phyloP scores from a whole-genome alignment of 2,329 filamentous ascomycete species.

The Aspergillus floridensis region DNA sequence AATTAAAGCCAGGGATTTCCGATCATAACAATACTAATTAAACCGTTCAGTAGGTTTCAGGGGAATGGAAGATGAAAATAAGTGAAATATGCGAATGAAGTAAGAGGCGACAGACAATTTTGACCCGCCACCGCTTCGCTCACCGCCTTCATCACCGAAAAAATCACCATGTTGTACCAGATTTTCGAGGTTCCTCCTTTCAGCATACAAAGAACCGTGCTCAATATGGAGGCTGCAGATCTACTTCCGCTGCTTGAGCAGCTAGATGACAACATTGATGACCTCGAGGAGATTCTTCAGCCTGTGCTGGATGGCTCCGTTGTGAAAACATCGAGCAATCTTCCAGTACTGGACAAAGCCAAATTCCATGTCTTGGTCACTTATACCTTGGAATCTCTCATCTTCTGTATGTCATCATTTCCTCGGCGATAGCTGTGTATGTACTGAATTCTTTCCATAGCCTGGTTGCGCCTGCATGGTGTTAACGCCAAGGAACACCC shows the following conservation, averaged over 20 bases:
- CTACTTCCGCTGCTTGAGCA: slow-evolving; percentile 67
- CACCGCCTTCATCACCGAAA: slow-evolving; percentile 22
- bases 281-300: slow-evolving; percentile 68
- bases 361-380: slow-evolving; percentile 87
- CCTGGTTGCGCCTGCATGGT: slow-evolving; percentile 74
- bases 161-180: slow-evolving; percentile 14
- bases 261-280: slow-evolving; percentile 75
- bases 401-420: slow-evolving; percentile 66
- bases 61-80: not conserved
- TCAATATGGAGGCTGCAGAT: slow-evolving; percentile 54
- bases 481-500: slow-evolving; percentile 79
- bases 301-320: slow-evolving; percentile 69
- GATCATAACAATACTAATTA: no score
- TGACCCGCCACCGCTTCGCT: slow-evolving; percentile 16
- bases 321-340: slow-evolving; percentile 66
- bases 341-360: slow-evolving; percentile 90
- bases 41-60: not conserved
- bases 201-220: slow-evolving; percentile 6
- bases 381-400: slow-evolving; percentile 84
- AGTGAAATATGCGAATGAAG: not conserved
- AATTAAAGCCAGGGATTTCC: not conserved
- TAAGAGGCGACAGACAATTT: not conserved
- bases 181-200: not conserved
- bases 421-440: slow-evolving; percentile 5
- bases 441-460: slow-evolving; percentile 42